Base-by-base conservation (phyloP, 345 rosid genomes). In the Euphorbia lathyris region DNA sequence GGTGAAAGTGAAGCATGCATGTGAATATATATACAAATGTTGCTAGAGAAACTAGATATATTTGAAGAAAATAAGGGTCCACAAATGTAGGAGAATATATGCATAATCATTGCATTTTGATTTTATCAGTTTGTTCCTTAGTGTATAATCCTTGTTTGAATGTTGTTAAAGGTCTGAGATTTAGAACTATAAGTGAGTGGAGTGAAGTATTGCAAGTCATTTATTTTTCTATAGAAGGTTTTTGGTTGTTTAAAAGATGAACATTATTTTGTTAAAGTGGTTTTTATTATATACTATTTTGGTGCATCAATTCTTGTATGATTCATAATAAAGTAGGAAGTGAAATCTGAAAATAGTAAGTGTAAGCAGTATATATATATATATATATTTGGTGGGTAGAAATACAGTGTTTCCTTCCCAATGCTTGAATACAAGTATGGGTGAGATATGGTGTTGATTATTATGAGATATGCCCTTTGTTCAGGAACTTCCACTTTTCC, bases 401-500 rank as follows among this genome's bases (percentile, higher is more conserved):
- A 14, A 29, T 63, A 63, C 20, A 19, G 55, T 30, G 23, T 29
- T 48, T 22, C 40, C 48, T 74, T 68, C 50, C 69, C 73, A 42
- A 68, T 55, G 69, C 69, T 52, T 29, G 56, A 27, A 17, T 17
- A 27, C n/a, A 61, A 32, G 65, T 67, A 43, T 34, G 40, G 13
- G 59, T 7, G 55, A 19, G 68, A 25, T 52, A 27, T 58, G n/a
- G n/a, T n/a, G 42, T 58, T 43, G 43, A 4, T 27, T 56, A 68
- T 68, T 26, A 43, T 65, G 66, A 65, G 66, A 48, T 65, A 36
- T 61, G 17, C 65, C 52, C 3, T 17, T 47, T 47, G 19, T 47
- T 32, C 52, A 47, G 53, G 63, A 68, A 48, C 58, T 25, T 23
- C 40, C 32, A 48, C 62, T 64, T 61, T 75, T 69, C 66, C 70